Base-by-base conservation (phyloP, 371 early-diverging fungal genomes). In the Mortierella sp. region DNA sequence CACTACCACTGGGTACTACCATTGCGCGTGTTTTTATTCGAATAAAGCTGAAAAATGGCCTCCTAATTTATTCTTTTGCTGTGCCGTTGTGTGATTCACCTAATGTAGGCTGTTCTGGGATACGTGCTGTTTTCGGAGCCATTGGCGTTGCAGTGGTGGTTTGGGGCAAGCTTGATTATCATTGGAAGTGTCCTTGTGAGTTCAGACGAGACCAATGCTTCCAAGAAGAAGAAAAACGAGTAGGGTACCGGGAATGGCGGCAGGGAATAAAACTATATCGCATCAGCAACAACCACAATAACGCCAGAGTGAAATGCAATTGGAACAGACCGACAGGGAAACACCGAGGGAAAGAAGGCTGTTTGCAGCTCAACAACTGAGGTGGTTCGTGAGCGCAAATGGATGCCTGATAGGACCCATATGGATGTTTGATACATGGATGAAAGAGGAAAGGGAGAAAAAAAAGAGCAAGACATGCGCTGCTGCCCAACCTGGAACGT, bases 141-240 rank as follows among this genome's bases (percentile, higher is more conserved):
- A 0, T 83, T 96, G 74, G 89, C 93, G 10, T 54, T 94, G 71
- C 91, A 91, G 78, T 96, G 96, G 96, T 95, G 96, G 95, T 88
- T 90, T 55, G 96, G 96, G 8, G 95, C 95, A 0, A 91, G 93
- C 76, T 84, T 95, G 70, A 95, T 95, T 64, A 90, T 93, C 43
- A 64, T 89, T 28, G 94, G 94, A 10, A 92, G 93, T 1, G 88
- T 93, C 24, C 80, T 93, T 50, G 82, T 92, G 40, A 79, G 86
- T 51, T 71, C 82, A 6, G 75, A 84, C 54, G 84, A 84, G 75
- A 16, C 75, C 16, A 73, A 51, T 37, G 59, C 75, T 4, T 19
- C 80, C 1, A 40, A 53, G 3, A 76, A 78, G 40, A 69, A 81
- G 71, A 74, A 81, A 67, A 75, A 48, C 11, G 78, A 82, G 40